Conservation (phyloP, 73 alveolate species). For the Paramecium primaurelia region DNA sequence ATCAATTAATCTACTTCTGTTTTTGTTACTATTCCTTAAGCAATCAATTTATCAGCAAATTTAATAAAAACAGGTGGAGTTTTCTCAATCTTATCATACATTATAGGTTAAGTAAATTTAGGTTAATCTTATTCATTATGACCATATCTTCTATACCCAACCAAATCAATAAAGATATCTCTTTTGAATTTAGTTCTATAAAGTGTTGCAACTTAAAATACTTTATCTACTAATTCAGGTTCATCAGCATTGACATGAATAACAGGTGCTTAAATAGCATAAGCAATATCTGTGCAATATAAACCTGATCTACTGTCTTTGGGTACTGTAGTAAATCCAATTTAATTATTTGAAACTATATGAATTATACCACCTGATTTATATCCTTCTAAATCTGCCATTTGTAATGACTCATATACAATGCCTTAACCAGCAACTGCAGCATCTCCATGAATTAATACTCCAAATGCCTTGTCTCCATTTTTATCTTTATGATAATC, state of each 20-base stretch:
- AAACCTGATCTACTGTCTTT: conserved; percentile 68
- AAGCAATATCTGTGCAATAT: conserved; percentile 68
- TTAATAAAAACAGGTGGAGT: conserved; percentile 62
- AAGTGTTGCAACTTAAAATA: conserved; percentile 73
- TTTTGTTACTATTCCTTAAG: conserved; percentile 64
- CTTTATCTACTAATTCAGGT: conserved; percentile 71
- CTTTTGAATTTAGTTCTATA: conserved; percentile 73
- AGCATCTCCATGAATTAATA: conserved; percentile 84
- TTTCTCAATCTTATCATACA: conserved; percentile 71
- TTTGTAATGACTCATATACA: conserved; percentile 70
- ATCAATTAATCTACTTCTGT: conserved; percentile 53
- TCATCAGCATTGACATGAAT: conserved; percentile 79
- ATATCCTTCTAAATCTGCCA: conserved; percentile 64
- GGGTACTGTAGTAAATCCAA: conserved; percentile 90
- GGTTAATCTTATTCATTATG: conserved; percentile 88
- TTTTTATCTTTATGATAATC: conserved; percentile 69
- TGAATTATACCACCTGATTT: conserved; percentile 80
- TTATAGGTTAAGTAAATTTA: conserved; percentile 77
- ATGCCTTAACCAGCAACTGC: conserved; percentile 85
- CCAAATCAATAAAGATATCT: conserved; percentile 77
- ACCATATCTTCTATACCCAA: conserved; percentile 78
- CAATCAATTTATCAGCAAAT: conserved; percentile 66
- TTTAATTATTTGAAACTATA: conserved; percentile 81
- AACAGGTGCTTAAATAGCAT: conserved; percentile 67
- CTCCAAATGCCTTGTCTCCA: conserved; percentile 61